Base-by-base conservation (phyloP, 768 basidiomycete species). In the Neoboletus brunneissimus region DNA sequence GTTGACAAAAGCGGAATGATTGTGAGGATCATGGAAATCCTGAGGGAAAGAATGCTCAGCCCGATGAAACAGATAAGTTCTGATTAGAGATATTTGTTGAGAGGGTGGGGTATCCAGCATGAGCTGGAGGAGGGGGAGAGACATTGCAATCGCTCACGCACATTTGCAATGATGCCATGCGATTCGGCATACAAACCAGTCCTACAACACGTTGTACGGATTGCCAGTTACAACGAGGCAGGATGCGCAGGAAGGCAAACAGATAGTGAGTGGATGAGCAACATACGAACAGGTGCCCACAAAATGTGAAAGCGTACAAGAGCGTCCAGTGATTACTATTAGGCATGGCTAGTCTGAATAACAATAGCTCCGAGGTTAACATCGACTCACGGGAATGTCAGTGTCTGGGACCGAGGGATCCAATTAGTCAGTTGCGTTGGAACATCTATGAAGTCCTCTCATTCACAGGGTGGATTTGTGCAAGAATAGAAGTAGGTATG, bases 81-180 rank as follows among this genome's bases (percentile, higher is more conserved):
- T 15, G 34, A 29, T 32, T 18, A 34, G 22, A n/a, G 2, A 7
- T 23, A 22, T 13, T 34, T 34, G 7, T 27, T 5, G 23, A 34
- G n/a, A 58, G 13, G 23, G 22, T 25, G 11, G 12, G 20, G 18
- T 13, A 34, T n/a, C 46, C 16, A 41, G 35, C 32, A 15, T 3
- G 5, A 27, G 37, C 35, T n/a, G n/a, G 10, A 49, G 27, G 6
- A 31, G 15, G 41, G 23, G 18, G 7, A 16, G 18, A 40, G 10
- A 27, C 5, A 22, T 18, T 22, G 7, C 10, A 49, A 35, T 32
- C n/a, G 16, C 16, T 35, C 15, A 65, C 80, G 34, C 64, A 91
- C 89, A 68, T 95, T 95, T 31, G 83, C 90, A 37, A 95, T 83
- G 48, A 95, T 91, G 4, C 91, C 92, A 70, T 94, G 91, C 31